phyloP scores from a whole-genome alignment of 441 rosid genomes.

The Arabidopsis hybrid region DNA sequence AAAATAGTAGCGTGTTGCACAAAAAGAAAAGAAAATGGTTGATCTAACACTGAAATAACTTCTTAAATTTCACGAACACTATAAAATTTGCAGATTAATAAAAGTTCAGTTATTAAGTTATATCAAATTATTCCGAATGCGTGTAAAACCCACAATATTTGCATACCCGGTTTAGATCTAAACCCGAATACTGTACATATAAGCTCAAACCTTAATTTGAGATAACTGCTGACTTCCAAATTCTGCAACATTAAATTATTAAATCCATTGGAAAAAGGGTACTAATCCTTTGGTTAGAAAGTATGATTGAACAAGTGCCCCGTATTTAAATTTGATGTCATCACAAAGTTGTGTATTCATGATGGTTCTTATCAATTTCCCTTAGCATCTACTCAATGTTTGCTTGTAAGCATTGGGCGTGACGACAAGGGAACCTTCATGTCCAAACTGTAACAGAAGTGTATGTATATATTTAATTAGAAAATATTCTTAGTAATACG shows the following conservation, averaged over 20 bases:
- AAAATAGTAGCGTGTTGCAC: too few species aligned
- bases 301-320: constrained; percentile 18
- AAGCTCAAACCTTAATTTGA: too few species aligned
- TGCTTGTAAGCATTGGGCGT: constrained; percentile 39
- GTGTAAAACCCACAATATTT: not conserved
- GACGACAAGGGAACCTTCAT: constrained; percentile 38
- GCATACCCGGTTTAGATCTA: not conserved
- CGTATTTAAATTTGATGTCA: constrained; percentile 27
- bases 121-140: not conserved
- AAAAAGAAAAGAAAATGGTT: too few species aligned
- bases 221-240: too few species aligned
- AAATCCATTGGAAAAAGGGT: not conserved
- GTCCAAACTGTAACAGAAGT: not conserved
- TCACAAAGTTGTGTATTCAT: constrained; percentile 30
- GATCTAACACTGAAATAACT: too few species aligned
- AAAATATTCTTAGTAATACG: not conserved
- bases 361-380: constrained; percentile 38
- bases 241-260: too few species aligned
- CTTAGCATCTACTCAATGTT: constrained; percentile 42
- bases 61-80: not conserved
- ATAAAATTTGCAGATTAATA: too few species aligned
- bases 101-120: too few species aligned
- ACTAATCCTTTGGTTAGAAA: not conserved
- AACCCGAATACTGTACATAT: not conserved
- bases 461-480: not conserved